phyloP scores from a whole-genome alignment of 2,329 filamentous ascomycete species.

The Colletotrichum limetticola region DNA sequence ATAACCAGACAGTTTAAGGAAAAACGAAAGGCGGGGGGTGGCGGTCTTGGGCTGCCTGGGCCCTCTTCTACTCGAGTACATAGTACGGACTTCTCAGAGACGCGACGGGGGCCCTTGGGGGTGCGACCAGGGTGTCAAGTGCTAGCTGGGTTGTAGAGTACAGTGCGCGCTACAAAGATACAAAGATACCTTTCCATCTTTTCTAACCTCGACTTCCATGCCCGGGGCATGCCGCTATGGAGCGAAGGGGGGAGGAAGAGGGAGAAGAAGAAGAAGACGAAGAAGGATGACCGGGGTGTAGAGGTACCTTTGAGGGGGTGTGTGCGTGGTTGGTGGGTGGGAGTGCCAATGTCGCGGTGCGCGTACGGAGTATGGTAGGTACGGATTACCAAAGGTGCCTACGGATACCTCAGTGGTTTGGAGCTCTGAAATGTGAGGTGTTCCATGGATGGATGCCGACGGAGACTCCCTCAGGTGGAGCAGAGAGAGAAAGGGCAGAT shows the following conservation, averaged over 20 bases:
- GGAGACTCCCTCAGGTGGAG: background rate
- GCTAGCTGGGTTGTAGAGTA: slow-evolving; percentile 30
- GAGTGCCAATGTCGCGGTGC: background rate
- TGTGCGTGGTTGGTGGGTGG: background rate
- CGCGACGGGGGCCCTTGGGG: slow-evolving; percentile 29
- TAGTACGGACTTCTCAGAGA: slow-evolving; percentile 15
- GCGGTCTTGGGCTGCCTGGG: slow-evolving; percentile 35
- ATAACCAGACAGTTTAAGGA: slow-evolving; percentile 53
- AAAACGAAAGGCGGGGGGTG: slow-evolving; percentile 44
- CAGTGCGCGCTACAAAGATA: slow-evolving; percentile 25
- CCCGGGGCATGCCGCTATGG: background rate
- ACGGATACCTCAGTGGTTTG: no score
- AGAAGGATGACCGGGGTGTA: background rate
- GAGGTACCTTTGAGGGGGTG: background rate
- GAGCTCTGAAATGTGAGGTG: no score
- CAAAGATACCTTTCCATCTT: slow-evolving; percentile 16
- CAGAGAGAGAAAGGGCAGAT: background rate
- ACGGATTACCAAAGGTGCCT: no score
- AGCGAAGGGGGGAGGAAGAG: background rate
- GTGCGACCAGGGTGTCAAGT: slow-evolving; percentile 25
- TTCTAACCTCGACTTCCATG: background rate
- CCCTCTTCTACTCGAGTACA: background rate
- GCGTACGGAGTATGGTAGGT: no score
- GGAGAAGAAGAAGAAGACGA: background rate
- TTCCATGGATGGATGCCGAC: background rate